Percentiles rank a stretch among this genome's conserved stretches.
Conservation (phyloP, 345 rosid species). For the Melaleuca quinquenervia region DNA sequence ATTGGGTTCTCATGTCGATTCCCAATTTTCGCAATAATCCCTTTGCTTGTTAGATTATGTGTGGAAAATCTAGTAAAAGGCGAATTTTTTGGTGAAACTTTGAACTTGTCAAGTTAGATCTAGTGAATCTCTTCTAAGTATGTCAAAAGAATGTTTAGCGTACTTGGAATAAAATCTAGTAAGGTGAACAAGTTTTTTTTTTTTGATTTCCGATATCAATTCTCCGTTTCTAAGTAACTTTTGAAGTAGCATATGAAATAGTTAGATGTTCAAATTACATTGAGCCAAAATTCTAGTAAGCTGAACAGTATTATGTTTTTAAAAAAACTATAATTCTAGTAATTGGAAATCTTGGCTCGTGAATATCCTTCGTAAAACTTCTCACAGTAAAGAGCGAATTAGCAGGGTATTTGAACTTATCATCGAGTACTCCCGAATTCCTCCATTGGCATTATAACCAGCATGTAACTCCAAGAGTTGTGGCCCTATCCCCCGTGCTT, state of each 20-base stretch:
- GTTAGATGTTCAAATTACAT: neutral
- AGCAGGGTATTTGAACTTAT: neutral
- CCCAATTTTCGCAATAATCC: neutral
- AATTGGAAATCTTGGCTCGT: neutral
- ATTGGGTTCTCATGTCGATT: neutral
- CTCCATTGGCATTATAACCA: neutral
- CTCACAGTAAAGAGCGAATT: neutral
- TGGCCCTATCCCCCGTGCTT: neutral
- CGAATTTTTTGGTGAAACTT: neutral
- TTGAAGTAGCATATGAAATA: neutral
- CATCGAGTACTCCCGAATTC: neutral
- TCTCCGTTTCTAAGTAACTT: neutral
- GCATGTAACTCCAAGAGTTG: neutral
- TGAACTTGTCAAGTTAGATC: neutral
- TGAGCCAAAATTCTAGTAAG: neutral
- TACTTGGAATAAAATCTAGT: neutral
- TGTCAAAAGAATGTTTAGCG: neutral
- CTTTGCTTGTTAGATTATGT: neutral
- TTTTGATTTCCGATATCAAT: neutral
- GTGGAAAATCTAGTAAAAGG: neutral
- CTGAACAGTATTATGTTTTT: too few species aligned
- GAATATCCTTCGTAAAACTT: neutral
- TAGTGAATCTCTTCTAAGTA: neutral
- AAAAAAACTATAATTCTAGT: too few species aligned
- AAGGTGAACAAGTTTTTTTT: fast-evolving